phyloP scores from a whole-genome alignment of 371 early-diverging fungal species.

The Nematocida ausubeli region DNA sequence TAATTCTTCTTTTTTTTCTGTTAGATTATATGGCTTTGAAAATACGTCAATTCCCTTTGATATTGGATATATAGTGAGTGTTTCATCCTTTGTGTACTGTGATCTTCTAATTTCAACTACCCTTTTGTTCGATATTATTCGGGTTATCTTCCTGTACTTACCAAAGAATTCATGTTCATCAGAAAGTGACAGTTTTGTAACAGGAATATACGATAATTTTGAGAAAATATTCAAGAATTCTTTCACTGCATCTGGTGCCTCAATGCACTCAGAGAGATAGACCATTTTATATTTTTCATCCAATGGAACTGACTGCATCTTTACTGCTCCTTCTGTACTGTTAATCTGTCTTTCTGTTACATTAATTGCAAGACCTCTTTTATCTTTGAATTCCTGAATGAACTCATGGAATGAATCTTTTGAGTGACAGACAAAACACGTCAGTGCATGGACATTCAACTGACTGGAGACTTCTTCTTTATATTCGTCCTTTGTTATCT shows the following conservation, averaged over 20 bases:
- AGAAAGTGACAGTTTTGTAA: constrained; percentile 51
- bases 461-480: constrained; percentile 64
- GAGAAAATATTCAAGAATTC: constrained; percentile 59
- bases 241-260: constrained; percentile 55
- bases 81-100: constrained; percentile 60
- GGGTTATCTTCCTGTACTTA: constrained; percentile 48
- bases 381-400: constrained; percentile 64
- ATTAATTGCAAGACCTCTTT: constrained; percentile 63
- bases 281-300: constrained; percentile 61
- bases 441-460: constrained; percentile 62
- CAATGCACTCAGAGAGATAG: constrained; percentile 65
- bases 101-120: constrained; percentile 66
- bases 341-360: constrained; percentile 52
- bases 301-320: constrained; percentile 1
- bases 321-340: no score
- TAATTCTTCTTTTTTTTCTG: constrained; percentile 47
- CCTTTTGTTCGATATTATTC: constrained; percentile 60
- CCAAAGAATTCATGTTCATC: constrained; percentile 63
- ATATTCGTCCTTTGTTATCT: constrained; percentile 59
- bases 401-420: constrained; percentile 62
- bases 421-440: constrained; percentile 67
- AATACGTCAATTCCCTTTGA: constrained; percentile 50
- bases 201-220: constrained; percentile 64
- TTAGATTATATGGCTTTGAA: constrained; percentile 33
- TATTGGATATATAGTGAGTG: constrained; percentile 42